phyloP scores from a whole-genome alignment of 352 stramenopile species.

The Phytophthora multivora region DNA sequence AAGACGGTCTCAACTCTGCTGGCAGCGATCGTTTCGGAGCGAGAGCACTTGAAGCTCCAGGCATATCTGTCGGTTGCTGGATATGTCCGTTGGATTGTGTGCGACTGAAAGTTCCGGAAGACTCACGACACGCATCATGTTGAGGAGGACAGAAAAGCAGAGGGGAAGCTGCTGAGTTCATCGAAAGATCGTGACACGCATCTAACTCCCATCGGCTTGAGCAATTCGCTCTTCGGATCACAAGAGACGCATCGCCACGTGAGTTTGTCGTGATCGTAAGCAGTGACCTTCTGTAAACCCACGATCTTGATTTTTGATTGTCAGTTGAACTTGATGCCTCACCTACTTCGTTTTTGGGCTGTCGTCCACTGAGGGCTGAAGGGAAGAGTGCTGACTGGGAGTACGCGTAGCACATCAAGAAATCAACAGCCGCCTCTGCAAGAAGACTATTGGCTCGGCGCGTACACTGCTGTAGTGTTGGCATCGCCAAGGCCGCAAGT shows the following conservation, averaged over 20 bases:
- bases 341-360: slow-evolving; percentile 5
- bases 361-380: slow-evolving; percentile 34
- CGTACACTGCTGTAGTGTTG: slow-evolving; percentile 52
- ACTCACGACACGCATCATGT: background rate
- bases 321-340: slow-evolving; percentile 5
- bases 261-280: slow-evolving; percentile 52
- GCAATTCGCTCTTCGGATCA: slow-evolving; percentile 58
- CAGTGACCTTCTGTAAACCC: slow-evolving; percentile 59
- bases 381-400: slow-evolving; percentile 51
- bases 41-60: background rate
- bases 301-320: slow-evolving; percentile 37
- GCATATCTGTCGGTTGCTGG: slow-evolving; percentile 1
- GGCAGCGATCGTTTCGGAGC: slow-evolving; percentile 16
- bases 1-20: slow-evolving; percentile 21
- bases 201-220: slow-evolving; percentile 56
- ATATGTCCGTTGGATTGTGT: slow-evolving; percentile 2
- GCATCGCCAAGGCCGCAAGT: slow-evolving; percentile 57
- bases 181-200: slow-evolving; percentile 20
- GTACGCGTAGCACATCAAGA: slow-evolving; percentile 77
- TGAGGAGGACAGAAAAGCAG: background rate
- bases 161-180: slow-evolving; percentile 14
- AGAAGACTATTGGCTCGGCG: slow-evolving; percentile 49
- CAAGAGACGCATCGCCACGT: slow-evolving; percentile 36
- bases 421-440: slow-evolving; percentile 74
- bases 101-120: background rate